A percentile compares a stretch with the other conserved stretches of the same genome.
Conservation (phyloP, 257 asterid genomes). For the Solanum okadae region DNA sequence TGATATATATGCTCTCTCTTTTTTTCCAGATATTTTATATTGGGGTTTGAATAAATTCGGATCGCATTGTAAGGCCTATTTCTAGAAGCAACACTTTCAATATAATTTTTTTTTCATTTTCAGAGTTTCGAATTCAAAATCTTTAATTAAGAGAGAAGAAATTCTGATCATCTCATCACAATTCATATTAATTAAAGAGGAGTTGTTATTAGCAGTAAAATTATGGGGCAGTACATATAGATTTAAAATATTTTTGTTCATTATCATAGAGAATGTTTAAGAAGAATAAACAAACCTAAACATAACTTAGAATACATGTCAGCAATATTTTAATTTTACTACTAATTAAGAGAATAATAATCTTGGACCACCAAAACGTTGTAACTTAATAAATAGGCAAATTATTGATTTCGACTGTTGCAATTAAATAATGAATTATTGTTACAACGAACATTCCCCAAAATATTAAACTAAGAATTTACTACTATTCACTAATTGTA, state of each 20-base stretch:
- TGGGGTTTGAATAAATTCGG: background rate
- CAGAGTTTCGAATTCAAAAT: fast-evolving
- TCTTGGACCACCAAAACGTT: background rate
- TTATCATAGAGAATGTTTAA: background rate
- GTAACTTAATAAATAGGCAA: background rate
- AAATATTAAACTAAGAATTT: background rate
- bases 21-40: background rate
- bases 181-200: background rate
- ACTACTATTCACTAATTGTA: background rate
- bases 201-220: background rate
- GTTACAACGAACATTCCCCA: background rate
- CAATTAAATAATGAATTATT: background rate
- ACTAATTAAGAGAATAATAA: background rate
- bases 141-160: background rate
- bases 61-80: background rate
- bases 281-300: background rate
- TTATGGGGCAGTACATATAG: background rate
- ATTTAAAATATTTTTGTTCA: background rate
- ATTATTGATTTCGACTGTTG: background rate
- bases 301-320: background rate
- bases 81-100: background rate
- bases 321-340: background rate
- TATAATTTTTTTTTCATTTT: background rate
- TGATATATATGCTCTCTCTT: too few relatives aligned
- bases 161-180: background rate